Percentiles rank a stretch among this genome's conserved stretches.
Conservation (phyloP, 2,329 filamentous ascomycete species). For the Clonostachys solani region DNA sequence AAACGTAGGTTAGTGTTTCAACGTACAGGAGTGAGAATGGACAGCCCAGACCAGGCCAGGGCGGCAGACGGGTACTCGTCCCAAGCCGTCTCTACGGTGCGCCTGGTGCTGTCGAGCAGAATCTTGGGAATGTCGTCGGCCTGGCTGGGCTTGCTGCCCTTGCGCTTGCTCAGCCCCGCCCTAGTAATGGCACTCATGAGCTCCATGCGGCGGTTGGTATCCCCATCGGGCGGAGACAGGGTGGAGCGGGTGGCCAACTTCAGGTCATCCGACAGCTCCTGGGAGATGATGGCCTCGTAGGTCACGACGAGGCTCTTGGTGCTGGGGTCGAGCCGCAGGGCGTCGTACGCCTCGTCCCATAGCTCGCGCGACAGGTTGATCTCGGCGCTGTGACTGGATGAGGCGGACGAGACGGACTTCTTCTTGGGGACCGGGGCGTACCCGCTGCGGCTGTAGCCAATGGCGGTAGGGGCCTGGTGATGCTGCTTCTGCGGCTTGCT, state of each 20-base stretch:
- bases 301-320: conserved; percentile 22
- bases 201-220: conserved; percentile 16
- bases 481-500: background rate
- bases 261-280: conserved; percentile 23
- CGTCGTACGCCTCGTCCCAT: conserved; percentile 28
- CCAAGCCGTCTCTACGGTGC: conserved; percentile 16
- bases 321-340: conserved; percentile 18
- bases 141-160: conserved; percentile 17
- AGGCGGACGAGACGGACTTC: background rate
- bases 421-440: background rate
- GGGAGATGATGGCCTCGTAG: conserved; percentile 27
- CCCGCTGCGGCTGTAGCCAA: background rate
- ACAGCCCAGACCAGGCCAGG: conserved; percentile 28
- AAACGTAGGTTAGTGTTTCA: background rate
- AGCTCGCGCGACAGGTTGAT: conserved; percentile 16
- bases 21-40: conserved; percentile 28
- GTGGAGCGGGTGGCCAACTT: conserved; percentile 19
- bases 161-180: conserved; percentile 19
- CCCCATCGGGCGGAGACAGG: conserved; percentile 10
- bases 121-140: conserved; percentile 18
- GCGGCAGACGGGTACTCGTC: conserved; percentile 18
- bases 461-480: background rate
- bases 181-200: conserved; percentile 20
- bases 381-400: conserved; percentile 1
- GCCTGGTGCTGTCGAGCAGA: conserved; percentile 17